Conservation (phyloP, 352 stramenopile genomes). For the Peronospora tabacina region DNA sequence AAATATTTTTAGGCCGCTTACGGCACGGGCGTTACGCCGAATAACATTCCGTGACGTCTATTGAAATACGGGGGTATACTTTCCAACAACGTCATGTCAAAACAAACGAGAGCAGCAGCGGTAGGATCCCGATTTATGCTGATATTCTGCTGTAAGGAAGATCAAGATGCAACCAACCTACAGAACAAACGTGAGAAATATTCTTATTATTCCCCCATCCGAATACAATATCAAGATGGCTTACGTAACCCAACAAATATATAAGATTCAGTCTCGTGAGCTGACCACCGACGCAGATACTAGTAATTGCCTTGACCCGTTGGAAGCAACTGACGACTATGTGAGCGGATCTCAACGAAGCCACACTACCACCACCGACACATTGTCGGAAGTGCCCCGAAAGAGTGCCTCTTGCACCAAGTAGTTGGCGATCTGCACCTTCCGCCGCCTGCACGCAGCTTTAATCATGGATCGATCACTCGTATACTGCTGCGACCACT, state of each 20-base stretch:
- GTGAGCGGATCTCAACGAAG: constrained; percentile 37
- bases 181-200: neutral
- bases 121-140: too few relatives aligned
- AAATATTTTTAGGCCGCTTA: too few relatives aligned
- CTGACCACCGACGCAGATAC: neutral
- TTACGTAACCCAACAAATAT: constrained; percentile 22
- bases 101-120: too few relatives aligned
- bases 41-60: too few relatives aligned
- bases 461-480: constrained; percentile 88
- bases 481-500: constrained; percentile 88
- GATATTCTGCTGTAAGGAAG: neutral
- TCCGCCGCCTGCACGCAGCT: constrained; percentile 73
- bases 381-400: constrained; percentile 87
- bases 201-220: constrained; percentile 1
- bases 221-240: constrained; percentile 15
- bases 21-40: too few relatives aligned
- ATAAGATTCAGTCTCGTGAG: constrained; percentile 4
- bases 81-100: too few relatives aligned
- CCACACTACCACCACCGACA: constrained; percentile 88
- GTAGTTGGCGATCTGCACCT: constrained; percentile 89
- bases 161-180: neutral
- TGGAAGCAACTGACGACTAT: neutral
- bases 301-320: neutral
- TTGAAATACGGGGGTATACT: too few relatives aligned
- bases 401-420: constrained; percentile 88